Percentiles rank a stretch among this genome's conserved stretches.
These are phyloP conservation scores for Arabis alpina DNA, from an alignment of 345 rosid species.

Conservation along the genomic window DNA sequence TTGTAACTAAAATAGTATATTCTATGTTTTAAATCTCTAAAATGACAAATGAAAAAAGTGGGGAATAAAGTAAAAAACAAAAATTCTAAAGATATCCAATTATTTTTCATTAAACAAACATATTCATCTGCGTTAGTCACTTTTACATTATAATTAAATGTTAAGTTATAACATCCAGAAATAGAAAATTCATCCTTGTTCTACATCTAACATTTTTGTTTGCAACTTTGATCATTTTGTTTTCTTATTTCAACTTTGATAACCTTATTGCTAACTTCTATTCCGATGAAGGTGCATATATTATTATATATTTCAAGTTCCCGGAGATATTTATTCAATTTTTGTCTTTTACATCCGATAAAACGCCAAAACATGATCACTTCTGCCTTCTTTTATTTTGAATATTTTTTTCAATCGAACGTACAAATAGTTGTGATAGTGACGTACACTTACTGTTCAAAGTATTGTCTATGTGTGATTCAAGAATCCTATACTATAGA, in stretches of 20 bases:
- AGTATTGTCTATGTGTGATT: neutral
- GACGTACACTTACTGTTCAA: slow-evolving; percentile 3
- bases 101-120: too few species aligned
- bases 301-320: neutral
- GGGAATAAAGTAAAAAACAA: too few species aligned
- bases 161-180: too few species aligned
- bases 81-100: too few species aligned
- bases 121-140: too few species aligned
- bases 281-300: too few species aligned
- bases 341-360: neutral
- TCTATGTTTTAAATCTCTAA: too few species aligned
- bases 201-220: neutral
- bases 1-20: too few species aligned
- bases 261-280: too few species aligned
- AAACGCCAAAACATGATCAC: neutral
- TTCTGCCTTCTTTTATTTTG: neutral
- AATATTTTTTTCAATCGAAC: neutral
- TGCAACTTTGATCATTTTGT: neutral
- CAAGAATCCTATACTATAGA: neutral
- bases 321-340: neutral
- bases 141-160: too few species aligned
- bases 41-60: too few species aligned
- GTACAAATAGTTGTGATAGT: neutral
- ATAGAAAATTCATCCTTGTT: neutral
- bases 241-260: too few species aligned